These are phyloP conservation scores for Dianthus caryophyllus DNA, from an alignment of 148 eudicot species.

Conservation along the genomic window DNA sequence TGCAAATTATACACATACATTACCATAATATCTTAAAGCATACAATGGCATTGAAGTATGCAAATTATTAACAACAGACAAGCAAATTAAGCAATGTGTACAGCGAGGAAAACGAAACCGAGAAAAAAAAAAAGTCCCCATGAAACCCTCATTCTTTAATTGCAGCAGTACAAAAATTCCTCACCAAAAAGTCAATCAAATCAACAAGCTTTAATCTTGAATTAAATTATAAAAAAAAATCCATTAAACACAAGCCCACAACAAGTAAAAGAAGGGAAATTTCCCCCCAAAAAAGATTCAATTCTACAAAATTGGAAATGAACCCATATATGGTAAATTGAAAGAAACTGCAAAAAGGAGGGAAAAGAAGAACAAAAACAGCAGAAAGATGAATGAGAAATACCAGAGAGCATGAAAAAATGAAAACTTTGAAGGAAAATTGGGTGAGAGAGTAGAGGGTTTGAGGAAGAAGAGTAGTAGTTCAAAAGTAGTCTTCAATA, in stretches of 20 bases:
- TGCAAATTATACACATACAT: not conserved
- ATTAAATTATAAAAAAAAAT: not conserved
- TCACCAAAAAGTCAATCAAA: not conserved
- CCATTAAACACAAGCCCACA: not conserved
- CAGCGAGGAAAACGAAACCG: constrained; percentile 8
- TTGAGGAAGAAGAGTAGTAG: too few species aligned
- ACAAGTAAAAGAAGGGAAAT: not conserved
- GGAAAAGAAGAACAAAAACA: not conserved
- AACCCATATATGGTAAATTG: constrained; percentile 1
- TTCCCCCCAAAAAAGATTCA: too few species aligned
- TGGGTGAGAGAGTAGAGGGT: not conserved
- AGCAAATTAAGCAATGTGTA: constrained; percentile 1
- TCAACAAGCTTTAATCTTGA: not conserved
- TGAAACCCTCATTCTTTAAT: not conserved
- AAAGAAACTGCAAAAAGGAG: not conserved
- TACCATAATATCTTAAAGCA: not conserved
- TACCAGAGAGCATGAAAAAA: constrained; percentile 11
- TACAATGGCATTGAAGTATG: not conserved
- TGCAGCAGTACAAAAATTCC: not conserved
- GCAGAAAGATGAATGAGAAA: not conserved
- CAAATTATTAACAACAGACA: not conserved
- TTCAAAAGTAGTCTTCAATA: constrained; percentile 11
- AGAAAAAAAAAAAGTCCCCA: not conserved
- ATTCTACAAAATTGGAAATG: constrained; percentile 4
- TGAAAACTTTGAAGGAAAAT: not conserved